Evolutionary conservation across 2,329 filamentous ascomycete species (phyloP).

Genomic region (Ampelomyces quisqualis): DNA sequence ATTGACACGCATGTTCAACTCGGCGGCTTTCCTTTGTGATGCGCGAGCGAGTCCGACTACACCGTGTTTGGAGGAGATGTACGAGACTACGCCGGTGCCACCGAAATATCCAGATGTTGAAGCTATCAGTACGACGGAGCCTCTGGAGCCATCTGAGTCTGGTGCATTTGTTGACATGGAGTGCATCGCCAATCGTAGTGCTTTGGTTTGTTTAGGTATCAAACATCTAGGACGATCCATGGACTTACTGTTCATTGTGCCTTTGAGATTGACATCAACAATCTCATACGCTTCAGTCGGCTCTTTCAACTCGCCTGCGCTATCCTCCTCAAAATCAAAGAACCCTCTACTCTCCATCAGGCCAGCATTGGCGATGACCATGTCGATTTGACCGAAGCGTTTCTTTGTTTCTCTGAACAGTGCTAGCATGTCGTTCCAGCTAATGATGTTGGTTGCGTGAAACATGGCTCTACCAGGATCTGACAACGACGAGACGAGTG

Average conservation of each 20-base stretch:
- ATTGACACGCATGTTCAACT: constrained; percentile 46
- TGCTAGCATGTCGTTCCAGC: constrained; percentile 41
- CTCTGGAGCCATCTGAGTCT: constrained; percentile 26
- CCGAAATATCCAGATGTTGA: constrained; percentile 51
- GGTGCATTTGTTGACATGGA: constrained; percentile 38
- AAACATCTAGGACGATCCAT: rapidly evolving
- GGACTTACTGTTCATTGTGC: constrained; percentile 47
- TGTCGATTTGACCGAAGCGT: constrained; percentile 42
- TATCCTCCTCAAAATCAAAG: constrained; percentile 37
- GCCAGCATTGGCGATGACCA: constrained; percentile 49
- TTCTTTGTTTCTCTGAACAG: constrained; percentile 38
- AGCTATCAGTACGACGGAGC: constrained; percentile 45
- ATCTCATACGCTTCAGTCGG: constrained; percentile 25
- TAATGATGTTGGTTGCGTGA: constrained; percentile 39
- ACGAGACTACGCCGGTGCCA: constrained; percentile 46
- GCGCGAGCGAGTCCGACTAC: constrained; percentile 45
- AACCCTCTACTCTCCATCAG: constrained; percentile 43
- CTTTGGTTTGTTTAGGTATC: constrained; percentile 10
- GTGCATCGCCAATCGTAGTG: constrained; percentile 30
- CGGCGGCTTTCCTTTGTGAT: constrained; percentile 39
- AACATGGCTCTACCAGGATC: constrained; percentile 38
- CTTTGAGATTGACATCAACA: constrained; percentile 49
- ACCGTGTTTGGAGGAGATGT: constrained; percentile 49
- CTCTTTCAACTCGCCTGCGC: constrained; percentile 32
- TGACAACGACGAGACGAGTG: constrained; percentile 31